phyloP scores from a whole-genome alignment of 768 basidiomycete genomes.

The Termitomyces sp. region DNA sequence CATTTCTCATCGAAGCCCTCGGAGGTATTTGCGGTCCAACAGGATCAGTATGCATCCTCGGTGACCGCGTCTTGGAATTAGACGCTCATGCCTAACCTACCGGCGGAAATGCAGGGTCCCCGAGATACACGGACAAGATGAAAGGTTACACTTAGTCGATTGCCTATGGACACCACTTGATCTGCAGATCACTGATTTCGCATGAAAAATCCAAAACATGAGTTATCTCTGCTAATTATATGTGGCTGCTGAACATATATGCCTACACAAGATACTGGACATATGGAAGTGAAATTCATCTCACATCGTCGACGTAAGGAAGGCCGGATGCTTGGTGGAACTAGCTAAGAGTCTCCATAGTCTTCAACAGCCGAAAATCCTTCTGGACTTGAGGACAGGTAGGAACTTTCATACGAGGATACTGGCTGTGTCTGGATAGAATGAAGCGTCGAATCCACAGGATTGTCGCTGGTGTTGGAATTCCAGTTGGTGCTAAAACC shows the following conservation, averaged over 20 bases:
- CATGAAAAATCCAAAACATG: neutral
- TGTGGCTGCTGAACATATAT: neutral
- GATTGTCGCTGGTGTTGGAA: slow-evolving; percentile 22
- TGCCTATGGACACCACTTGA: neutral
- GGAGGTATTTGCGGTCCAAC: slow-evolving; percentile 3
- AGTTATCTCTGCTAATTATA: neutral
- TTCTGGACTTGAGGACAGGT: slow-evolving; percentile 34
- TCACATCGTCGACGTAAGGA: neutral
- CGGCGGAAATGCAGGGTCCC: slow-evolving; percentile 4
- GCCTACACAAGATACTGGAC: neutral
- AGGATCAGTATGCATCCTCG: slow-evolving; percentile 10
- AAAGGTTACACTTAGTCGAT: neutral
- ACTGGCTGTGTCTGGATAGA: slow-evolving; percentile 13
- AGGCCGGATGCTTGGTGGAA: neutral
- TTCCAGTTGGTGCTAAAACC: slow-evolving; percentile 38
- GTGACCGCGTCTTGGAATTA: slow-evolving; percentile 7
- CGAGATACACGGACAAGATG: slow-evolving; percentile 7
- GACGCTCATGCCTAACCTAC: slow-evolving; percentile 4
- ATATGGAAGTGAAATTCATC: neutral
- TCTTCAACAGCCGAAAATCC: slow-evolving; percentile 38
- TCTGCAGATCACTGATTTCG: neutral
- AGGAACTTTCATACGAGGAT: slow-evolving; percentile 14
- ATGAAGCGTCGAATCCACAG: slow-evolving; percentile 31
- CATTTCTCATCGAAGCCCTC: slow-evolving; percentile 9
- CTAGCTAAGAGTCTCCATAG: slow-evolving; percentile 30